Conservation (phyloP, 2,329 filamentous ascomycete species). For the Alternaria sp. region DNA sequence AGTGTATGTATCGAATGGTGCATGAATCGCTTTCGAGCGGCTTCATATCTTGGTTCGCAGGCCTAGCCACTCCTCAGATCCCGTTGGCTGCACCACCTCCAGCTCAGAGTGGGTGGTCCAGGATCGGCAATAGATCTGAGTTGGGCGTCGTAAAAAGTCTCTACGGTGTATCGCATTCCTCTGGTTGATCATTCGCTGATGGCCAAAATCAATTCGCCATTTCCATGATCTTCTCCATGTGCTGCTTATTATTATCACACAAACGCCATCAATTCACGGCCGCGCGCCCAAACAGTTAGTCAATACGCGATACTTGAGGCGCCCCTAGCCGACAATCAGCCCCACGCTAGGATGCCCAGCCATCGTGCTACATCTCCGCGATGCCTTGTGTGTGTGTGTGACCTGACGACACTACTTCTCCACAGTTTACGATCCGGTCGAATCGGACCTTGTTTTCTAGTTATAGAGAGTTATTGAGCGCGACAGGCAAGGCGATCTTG, state of each 20-base stretch:
- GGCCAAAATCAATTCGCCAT: constrained; percentile 36
- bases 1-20: constrained; percentile 31
- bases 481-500: constrained; percentile 16
- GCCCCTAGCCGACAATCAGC: constrained; percentile 36
- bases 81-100: constrained; percentile 37
- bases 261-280: constrained; percentile 42
- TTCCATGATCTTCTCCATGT: constrained; percentile 30
- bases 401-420: constrained; percentile 25
- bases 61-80: constrained; percentile 24
- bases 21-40: constrained; percentile 37
- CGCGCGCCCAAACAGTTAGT: constrained; percentile 35
- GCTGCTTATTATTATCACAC: constrained; percentile 38
- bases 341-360: constrained; percentile 37
- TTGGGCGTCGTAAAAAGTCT: constrained; percentile 3
- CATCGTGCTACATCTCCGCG: constrained; percentile 29
- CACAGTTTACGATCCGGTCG: constrained; percentile 9
- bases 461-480: constrained; percentile 16
- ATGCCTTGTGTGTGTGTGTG: constrained; percentile 31
- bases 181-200: constrained; percentile 33
- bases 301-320: constrained; percentile 37
- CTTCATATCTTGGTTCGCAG: constrained; percentile 27
- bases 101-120: constrained; percentile 33
- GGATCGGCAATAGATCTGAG: constrained; percentile 31
- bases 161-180: constrained; percentile 29
- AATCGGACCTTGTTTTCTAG: constrained; percentile 8